phyloP scores from a whole-genome alignment of 228 moss, liverwort and hornwort species.

The Sphagnum magellanicum region DNA sequence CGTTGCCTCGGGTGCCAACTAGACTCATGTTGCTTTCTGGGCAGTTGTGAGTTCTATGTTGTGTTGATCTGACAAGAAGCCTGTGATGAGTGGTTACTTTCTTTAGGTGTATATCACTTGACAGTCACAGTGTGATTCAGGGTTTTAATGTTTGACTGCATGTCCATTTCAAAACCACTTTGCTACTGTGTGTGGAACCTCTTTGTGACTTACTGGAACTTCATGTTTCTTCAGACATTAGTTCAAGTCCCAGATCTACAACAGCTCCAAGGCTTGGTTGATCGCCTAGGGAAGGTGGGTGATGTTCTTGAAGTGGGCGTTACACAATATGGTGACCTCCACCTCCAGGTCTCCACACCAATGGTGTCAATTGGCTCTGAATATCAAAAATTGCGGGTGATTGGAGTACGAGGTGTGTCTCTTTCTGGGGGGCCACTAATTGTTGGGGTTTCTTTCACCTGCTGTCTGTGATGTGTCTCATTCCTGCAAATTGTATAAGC shows the following conservation, averaged over 20 bases:
- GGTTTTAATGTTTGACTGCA: too few species aligned
- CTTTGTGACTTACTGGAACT: too few species aligned
- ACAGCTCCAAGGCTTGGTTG: conserved; percentile 72
- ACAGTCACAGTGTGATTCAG: too few species aligned
- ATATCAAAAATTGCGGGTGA: conserved; percentile 73
- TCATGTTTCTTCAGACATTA: conserved; percentile 42
- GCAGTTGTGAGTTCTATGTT: not conserved
- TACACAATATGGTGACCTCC: conserved; percentile 90
- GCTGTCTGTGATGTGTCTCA: not conserved
- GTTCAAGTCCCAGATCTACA: conserved; percentile 86
- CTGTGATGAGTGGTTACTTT: too few species aligned
- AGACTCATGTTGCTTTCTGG: not conserved
- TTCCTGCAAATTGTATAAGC: not conserved
- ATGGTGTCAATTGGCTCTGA: conserved; percentile 88
- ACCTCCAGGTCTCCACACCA: conserved; percentile 80
- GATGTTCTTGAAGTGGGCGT: conserved; percentile 89
- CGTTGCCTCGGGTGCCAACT: conserved; percentile 64
- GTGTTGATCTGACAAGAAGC: not conserved
- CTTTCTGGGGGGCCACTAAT: too few species aligned
- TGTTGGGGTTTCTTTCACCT: too few species aligned
- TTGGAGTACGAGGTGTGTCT: conserved; percentile 63
- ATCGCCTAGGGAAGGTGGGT: conserved; percentile 86
- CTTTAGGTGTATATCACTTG: too few species aligned
- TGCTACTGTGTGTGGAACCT: too few species aligned
- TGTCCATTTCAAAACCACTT: too few species aligned